Percentiles rank a stretch among this genome's conserved stretches.
phyloP scores from a whole-genome alignment of 768 basidiomycete species.

The Inosperma sp. region DNA sequence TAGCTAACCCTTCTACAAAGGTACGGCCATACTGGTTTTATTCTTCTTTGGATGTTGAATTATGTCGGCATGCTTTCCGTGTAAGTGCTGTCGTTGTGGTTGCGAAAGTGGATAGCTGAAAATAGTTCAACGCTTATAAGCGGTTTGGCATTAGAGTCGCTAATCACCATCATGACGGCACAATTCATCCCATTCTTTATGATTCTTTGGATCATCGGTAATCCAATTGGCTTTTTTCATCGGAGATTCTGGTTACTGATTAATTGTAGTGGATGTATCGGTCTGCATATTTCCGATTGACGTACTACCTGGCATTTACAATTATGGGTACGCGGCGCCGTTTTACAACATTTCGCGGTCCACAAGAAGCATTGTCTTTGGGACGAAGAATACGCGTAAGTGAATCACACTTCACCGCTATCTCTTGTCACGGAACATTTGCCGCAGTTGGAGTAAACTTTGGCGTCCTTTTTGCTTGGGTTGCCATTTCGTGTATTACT shows the following conservation, averaged over 20 bases:
- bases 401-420: constrained; percentile 8
- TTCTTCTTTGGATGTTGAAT: constrained; percentile 70
- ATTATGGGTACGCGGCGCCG: constrained; percentile 65
- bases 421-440: not conserved
- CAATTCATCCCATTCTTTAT: constrained; percentile 61
- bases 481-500: constrained; percentile 49
- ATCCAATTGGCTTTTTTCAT: constrained; percentile 13
- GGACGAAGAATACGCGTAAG: constrained; percentile 57
- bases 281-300: constrained; percentile 57
- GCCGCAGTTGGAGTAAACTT: constrained; percentile 52
- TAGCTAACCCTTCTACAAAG: too few relatives aligned
- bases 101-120: too few relatives aligned
- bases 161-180: constrained; percentile 55
- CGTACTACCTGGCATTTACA: constrained; percentile 51
- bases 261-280: constrained; percentile 50
- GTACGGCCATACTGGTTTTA: constrained; percentile 50
- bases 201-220: constrained; percentile 65
- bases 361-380: constrained; percentile 59
- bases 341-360: constrained; percentile 68
- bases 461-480: constrained; percentile 53
- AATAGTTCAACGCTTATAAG: too few relatives aligned
- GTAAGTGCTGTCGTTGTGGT: too few relatives aligned
- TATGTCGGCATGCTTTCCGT: constrained; percentile 59
- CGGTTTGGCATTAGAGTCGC: constrained; percentile 58
- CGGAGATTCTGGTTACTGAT: not conserved